phyloP scores from a whole-genome alignment of 108 stramenopile genomes.

The Pinguiococcus pyrenoidosus region DNA sequence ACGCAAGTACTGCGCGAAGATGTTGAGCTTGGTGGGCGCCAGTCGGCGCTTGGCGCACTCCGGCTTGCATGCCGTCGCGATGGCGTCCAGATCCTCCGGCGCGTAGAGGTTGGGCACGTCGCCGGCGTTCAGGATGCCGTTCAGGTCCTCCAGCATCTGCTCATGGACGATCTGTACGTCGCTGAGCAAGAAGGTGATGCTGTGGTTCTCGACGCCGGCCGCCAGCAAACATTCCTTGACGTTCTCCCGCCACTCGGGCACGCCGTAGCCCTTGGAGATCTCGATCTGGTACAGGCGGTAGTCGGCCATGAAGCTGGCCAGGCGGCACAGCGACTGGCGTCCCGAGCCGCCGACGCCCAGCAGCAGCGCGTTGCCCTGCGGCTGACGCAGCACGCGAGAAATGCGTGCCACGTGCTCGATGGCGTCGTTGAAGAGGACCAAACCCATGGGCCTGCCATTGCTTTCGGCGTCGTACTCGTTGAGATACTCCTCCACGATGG shows the following conservation, averaged over 20 bases:
- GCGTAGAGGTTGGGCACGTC: constrained; percentile 47
- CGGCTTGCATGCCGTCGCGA: constrained; percentile 33
- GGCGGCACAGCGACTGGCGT: constrained; percentile 33
- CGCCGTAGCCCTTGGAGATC: constrained; percentile 40
- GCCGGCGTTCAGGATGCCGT: constrained; percentile 42
- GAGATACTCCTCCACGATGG: constrained; percentile 35
- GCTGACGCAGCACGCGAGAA: constrained; percentile 41
- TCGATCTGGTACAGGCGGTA: constrained; percentile 33
- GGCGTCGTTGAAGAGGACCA: constrained; percentile 46
- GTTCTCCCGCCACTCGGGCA: constrained; percentile 38
- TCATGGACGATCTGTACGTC: constrained; percentile 40
- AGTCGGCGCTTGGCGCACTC: constrained; percentile 29
- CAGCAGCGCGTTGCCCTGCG: constrained; percentile 39
- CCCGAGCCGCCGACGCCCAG: constrained; percentile 46
- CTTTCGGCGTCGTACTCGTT: constrained; percentile 38
- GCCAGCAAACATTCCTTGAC: constrained; percentile 29
- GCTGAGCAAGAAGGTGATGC: constrained; percentile 36
- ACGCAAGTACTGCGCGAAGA: constrained; percentile 28
- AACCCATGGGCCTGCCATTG: constrained; percentile 39
- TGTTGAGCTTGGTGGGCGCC: constrained; percentile 30
- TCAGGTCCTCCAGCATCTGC: constrained; percentile 45
- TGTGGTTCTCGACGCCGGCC: constrained; percentile 38
- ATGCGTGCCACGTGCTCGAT: constrained; percentile 40
- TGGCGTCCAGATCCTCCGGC: constrained; percentile 37
- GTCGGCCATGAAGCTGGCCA: constrained; percentile 40